Evolutionary conservation across 192 early-diverging fungal species (phyloP).

Genomic region (Haplosporangium gracile): DNA sequence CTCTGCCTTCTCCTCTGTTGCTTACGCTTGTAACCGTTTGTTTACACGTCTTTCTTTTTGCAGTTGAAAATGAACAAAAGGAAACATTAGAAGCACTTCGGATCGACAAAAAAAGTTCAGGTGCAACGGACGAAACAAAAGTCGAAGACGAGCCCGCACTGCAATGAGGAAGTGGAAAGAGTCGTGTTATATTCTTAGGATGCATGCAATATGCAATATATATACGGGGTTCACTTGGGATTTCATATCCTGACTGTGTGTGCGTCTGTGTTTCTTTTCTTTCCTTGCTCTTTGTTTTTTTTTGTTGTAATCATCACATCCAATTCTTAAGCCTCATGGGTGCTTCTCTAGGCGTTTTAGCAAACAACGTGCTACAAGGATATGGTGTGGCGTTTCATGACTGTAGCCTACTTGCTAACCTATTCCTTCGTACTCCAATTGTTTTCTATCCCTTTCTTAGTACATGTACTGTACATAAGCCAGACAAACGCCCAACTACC

Average conservation of each 20-base stretch:
- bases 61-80: not conserved
- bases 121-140: not conserved
- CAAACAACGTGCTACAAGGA: not conserved
- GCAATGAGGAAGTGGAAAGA: not conserved
- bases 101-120: conserved; percentile 6
- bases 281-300: not conserved
- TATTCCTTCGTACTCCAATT: not conserved
- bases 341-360: not conserved
- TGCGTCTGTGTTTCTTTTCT: not conserved
- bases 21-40: not conserved
- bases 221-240: not conserved
- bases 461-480: too few relatives aligned
- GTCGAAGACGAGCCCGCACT: not conserved
- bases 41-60: not conserved
- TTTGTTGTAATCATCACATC: not conserved
- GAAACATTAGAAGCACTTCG: not conserved
- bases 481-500: too few relatives aligned
- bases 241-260: not conserved
- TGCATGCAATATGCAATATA: not conserved
- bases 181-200: not conserved
- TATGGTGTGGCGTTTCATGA: not conserved
- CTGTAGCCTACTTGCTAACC: not conserved
- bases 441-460: not conserved
- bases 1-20: not conserved
- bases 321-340: not conserved